Evolutionary conservation across 805 yeast species (phyloP).

Genomic region (Pichia exigua): DNA sequence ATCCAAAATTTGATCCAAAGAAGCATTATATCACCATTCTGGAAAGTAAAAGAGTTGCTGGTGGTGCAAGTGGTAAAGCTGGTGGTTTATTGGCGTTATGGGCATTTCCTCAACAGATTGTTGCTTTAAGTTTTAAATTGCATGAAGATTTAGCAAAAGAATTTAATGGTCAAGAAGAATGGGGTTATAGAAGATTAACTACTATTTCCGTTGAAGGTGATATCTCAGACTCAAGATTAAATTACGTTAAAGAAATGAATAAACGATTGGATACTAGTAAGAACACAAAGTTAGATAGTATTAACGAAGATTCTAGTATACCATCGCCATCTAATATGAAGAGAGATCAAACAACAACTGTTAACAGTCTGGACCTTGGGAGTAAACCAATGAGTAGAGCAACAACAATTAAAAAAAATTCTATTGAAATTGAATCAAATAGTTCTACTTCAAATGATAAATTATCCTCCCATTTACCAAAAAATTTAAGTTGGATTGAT

Average conservation of each 20-base stretch:
- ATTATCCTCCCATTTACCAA: constrained; percentile 37
- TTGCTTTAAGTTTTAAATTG: constrained; percentile 75
- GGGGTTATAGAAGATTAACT: constrained; percentile 90
- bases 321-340: neutral
- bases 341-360: neutral
- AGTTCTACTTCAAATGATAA: constrained; percentile 9
- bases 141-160: constrained; percentile 77
- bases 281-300: neutral
- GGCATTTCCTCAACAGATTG: constrained; percentile 96
- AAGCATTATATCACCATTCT: constrained; percentile 76
- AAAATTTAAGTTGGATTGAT: constrained; percentile 70
- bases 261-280: neutral
- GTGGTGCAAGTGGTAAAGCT: constrained; percentile 96
- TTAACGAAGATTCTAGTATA: neutral
- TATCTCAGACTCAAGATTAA: constrained; percentile 28
- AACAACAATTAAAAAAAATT: constrained; percentile 29
- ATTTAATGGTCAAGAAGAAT: constrained; percentile 74
- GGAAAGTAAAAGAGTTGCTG: constrained; percentile 89
- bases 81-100: constrained; percentile 92
- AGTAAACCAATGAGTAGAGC: constrained; percentile 22
- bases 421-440: constrained; percentile 26
- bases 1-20: constrained; percentile 66
- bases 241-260: constrained; percentile 2
- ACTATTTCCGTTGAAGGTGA: constrained; percentile 87
- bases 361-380: constrained; percentile 5